Percentiles rank a stretch among this genome's conserved stretches.
phyloP scores from a whole-genome alignment of 805 yeast genomes.

The Metschnikowia cerradonensis region DNA sequence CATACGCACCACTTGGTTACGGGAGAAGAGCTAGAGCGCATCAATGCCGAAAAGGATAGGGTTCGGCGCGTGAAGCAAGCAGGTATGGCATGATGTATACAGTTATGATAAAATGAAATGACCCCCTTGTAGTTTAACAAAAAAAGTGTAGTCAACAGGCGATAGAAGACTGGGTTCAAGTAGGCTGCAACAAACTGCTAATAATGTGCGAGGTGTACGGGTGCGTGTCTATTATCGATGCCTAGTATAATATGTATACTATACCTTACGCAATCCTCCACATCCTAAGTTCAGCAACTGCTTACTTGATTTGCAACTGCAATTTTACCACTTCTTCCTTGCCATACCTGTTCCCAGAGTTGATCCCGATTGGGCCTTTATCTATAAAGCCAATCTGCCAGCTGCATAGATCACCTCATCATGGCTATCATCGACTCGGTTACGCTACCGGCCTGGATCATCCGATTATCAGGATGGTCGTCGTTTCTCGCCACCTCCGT shows the following conservation, averaged over 20 bases:
- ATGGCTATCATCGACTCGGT: slow-evolving; percentile 1
- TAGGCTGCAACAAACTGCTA: not conserved
- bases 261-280: not conserved
- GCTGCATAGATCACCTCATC: not conserved
- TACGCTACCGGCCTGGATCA: slow-evolving; percentile 20
- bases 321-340: not conserved
- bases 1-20: slow-evolving; percentile 69
- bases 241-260: not conserved
- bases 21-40: slow-evolving; percentile 52
- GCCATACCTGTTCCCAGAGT: not conserved
- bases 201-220: not conserved
- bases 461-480: slow-evolving; percentile 18
- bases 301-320: not conserved
- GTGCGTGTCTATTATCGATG: not conserved
- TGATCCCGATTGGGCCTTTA: not conserved
- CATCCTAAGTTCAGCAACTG: not conserved
- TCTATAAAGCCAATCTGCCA: not conserved
- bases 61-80: slow-evolving; percentile 12
- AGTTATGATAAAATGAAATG: not conserved
- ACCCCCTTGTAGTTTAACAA: not conserved
- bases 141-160: no score
- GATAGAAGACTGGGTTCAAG: no score
- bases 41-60: slow-evolving; percentile 31
- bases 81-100: slow-evolving; percentile 9
- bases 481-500: slow-evolving; percentile 22